phyloP scores from a whole-genome alignment of 2,329 filamentous ascomycete species.

The Microcyclospora pomicola region DNA sequence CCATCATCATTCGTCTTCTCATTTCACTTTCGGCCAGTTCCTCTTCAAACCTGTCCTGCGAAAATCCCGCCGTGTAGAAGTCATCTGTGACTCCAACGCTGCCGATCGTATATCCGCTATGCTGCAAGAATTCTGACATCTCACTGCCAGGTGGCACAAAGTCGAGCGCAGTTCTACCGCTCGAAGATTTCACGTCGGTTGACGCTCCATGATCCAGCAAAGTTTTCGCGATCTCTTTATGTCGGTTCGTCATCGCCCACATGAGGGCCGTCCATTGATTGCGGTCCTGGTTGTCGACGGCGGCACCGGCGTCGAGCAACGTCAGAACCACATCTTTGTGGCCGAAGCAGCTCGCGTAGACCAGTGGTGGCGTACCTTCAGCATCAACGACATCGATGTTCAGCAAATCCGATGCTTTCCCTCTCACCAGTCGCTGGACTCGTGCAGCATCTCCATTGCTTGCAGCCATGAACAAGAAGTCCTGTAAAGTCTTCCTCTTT shows the following conservation, averaged over 20 bases:
- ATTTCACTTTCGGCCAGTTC: constrained; percentile 95
- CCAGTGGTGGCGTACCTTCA: constrained; percentile 88
- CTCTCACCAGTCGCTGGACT: constrained; percentile 60
- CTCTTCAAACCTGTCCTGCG: constrained; percentile 88
- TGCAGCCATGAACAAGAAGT: constrained; percentile 81
- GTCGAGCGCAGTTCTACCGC: constrained; percentile 85
- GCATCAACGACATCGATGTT: constrained; percentile 82
- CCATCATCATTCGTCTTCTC: constrained; percentile 96
- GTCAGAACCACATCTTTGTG: constrained; percentile 79
- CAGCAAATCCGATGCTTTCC: constrained; percentile 59
- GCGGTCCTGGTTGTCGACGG: constrained; percentile 85
- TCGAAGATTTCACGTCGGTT: constrained; percentile 89
- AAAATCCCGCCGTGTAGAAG: constrained; percentile 86
- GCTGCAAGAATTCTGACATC: constrained; percentile 87
- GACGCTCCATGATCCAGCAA: constrained; percentile 87
- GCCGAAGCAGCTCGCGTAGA: constrained; percentile 96
- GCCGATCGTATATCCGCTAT: constrained; percentile 84
- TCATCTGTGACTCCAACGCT: constrained; percentile 70
- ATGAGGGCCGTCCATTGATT: constrained; percentile 97
- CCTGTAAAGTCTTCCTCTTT: constrained; percentile 72
- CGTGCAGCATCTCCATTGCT: constrained; percentile 87
- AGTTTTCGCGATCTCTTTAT: constrained; percentile 89
- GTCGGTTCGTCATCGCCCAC: constrained; percentile 99
- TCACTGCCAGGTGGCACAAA: constrained; percentile 93
- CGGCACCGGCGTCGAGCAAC: constrained; percentile 70